Conservation (phyloP, 768 basidiomycete species). For the Thelephora ganbajun region DNA sequence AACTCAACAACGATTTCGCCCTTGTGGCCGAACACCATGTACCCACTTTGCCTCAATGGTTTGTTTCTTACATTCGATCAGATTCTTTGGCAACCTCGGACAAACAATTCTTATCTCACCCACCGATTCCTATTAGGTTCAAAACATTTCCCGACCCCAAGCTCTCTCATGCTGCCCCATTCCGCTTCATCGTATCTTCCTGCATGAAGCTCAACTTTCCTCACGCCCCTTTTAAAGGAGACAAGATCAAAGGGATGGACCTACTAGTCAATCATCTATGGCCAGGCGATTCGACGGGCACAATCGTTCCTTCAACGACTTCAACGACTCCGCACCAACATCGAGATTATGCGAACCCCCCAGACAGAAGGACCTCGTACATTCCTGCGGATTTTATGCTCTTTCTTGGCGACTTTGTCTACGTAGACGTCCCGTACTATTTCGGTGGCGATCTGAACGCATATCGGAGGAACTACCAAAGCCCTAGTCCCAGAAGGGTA, state of each 20-base stretch:
- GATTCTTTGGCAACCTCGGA: constrained; percentile 32
- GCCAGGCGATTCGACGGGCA: constrained; percentile 8
- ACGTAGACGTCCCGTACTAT: constrained; percentile 57
- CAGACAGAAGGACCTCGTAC: constrained; percentile 2
- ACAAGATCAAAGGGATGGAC: constrained; percentile 50
- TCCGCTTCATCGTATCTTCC: constrained; percentile 56
- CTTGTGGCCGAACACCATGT: constrained; percentile 53
- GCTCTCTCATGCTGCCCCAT: constrained; percentile 36
- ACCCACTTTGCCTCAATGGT: too few species aligned
- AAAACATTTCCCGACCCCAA: constrained; percentile 64
- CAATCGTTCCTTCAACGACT: not conserved
- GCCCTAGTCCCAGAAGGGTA: constrained; percentile 48
- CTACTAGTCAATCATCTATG: constrained; percentile 42
- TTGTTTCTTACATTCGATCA: not conserved
- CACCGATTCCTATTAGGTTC: constrained; percentile 39
- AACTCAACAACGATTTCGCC: constrained; percentile 35
- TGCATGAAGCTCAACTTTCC: constrained; percentile 66
- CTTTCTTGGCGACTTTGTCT: constrained; percentile 66
- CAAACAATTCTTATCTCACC: constrained; percentile 34
- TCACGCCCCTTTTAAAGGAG: constrained; percentile 39
- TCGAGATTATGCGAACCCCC: too few species aligned
- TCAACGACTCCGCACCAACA: too few species aligned
- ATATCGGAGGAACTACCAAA: constrained; percentile 51
- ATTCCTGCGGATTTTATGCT: constrained; percentile 43
- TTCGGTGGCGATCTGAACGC: constrained; percentile 42